Percentiles rank a stretch among this genome's conserved stretches.
Conservation (phyloP, 2,329 filamentous ascomycete species). For the Pestalotiopsis sp. region DNA sequence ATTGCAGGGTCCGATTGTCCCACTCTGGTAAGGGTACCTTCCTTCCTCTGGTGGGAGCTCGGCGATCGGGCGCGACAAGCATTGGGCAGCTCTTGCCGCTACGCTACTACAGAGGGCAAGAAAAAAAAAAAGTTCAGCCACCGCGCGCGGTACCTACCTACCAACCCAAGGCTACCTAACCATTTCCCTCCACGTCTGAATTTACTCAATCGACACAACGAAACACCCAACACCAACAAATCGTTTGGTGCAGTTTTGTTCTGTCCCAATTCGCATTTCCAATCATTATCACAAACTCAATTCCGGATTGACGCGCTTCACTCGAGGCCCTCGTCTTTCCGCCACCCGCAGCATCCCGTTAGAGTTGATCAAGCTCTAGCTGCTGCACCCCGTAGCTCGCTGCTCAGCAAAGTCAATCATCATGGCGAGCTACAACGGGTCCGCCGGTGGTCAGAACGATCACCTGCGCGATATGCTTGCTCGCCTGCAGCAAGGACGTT, state of each 20-base stretch:
- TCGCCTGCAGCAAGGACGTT: constrained; percentile 31
- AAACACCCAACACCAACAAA: not conserved
- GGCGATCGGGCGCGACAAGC: not conserved
- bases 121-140: constrained; percentile 12
- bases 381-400: constrained; percentile 11
- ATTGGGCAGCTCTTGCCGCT: constrained; percentile 11
- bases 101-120: not conserved
- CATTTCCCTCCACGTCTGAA: constrained; percentile 14
- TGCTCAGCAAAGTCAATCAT: constrained; percentile 14
- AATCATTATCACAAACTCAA: not conserved
- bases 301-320: constrained; percentile 2
- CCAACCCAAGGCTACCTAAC: not conserved
- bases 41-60: not conserved
- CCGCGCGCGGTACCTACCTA: not conserved
- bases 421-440: constrained; percentile 36
- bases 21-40: not conserved
- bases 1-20: not conserved
- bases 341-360: not conserved
- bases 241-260: not conserved
- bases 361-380: constrained; percentile 3
- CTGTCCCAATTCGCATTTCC: not conserved
- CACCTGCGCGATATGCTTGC: constrained; percentile 41
- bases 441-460: constrained; percentile 29
- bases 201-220: constrained; percentile 7
- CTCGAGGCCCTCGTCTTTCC: not conserved